Evolutionary conservation across 768 basidiomycete species (phyloP).

Genomic region (Leccinum imitatum): DNA sequence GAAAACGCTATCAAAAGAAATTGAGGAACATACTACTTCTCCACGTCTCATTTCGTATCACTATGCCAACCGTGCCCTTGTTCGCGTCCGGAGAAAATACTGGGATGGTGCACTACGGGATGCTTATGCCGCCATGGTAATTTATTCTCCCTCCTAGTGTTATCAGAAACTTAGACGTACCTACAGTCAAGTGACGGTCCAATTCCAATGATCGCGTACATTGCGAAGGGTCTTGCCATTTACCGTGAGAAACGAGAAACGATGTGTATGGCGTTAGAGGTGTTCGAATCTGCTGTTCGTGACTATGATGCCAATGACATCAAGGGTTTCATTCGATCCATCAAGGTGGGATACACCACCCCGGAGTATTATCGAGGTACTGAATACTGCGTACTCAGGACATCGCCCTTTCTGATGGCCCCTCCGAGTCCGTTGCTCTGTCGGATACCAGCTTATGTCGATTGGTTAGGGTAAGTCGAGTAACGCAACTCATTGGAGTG

Average conservation of each 20-base stretch:
- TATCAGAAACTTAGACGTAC: not conserved
- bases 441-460: not conserved
- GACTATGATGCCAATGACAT: not conserved
- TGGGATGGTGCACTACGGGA: constrained; percentile 10
- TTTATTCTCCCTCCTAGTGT: not conserved
- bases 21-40: not conserved
- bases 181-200: not conserved
- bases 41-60: not conserved
- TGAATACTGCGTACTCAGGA: not conserved
- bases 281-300: not conserved
- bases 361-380: no score
- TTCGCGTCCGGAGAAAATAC: constrained; percentile 7
- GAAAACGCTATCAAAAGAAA: constrained; percentile 10
- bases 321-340: constrained; percentile 2
- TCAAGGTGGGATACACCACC: constrained; percentile 7
- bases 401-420: constrained; percentile 3
- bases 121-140: constrained; percentile 1
- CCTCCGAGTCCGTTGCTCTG: not conserved
- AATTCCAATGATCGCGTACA: not conserved
- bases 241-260: not conserved
- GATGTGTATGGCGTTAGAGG: not conserved
- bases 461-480: not conserved
- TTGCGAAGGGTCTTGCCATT: constrained; percentile 9
- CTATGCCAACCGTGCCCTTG: constrained; percentile 16
- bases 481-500: not conserved